Evolutionary conservation across 768 basidiomycete genomes (phyloP).

Genomic region (Lactarius quietus): DNA sequence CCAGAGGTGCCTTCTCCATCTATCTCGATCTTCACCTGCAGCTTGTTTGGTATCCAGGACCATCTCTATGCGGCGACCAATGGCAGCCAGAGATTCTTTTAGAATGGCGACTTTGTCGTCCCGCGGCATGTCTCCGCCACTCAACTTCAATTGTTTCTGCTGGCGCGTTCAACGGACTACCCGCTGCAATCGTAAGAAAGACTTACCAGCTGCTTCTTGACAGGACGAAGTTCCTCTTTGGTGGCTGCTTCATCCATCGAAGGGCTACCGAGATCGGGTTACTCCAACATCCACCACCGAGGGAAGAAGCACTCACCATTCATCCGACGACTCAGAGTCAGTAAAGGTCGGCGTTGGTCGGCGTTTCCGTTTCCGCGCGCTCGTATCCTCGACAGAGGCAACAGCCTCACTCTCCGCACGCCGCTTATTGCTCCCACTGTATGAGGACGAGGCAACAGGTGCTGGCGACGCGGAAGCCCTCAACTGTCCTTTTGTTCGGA

Average conservation of each 20-base stretch:
- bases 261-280: constrained; percentile 46
- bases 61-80: constrained; percentile 86
- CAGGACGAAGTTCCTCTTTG: constrained; percentile 93
- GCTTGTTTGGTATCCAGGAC: constrained; percentile 74
- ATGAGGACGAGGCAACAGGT: constrained; percentile 64
- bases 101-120: constrained; percentile 95
- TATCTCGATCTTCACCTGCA: constrained; percentile 75
- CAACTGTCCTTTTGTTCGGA: constrained; percentile 64
- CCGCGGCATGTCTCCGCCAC: constrained; percentile 88
- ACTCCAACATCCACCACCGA: constrained; percentile 15
- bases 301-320: constrained; percentile 58
- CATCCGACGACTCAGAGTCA: constrained; percentile 88
- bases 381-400: constrained; percentile 71
- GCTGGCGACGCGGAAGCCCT: constrained; percentile 79
- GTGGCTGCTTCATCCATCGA: constrained; percentile 94
- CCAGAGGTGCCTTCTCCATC: constrained; percentile 96
- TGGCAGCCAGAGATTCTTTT: constrained; percentile 92
- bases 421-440: constrained; percentile 59
- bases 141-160: constrained; percentile 92
- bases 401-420: constrained; percentile 85
- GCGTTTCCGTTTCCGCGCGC: constrained; percentile 75
- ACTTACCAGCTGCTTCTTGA: constrained; percentile 90
- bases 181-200: background rate
- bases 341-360: constrained; percentile 97
- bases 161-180: constrained; percentile 14